phyloP scores from a whole-genome alignment of 1,284 basidiomycete genomes.

The Cystobasidiaceae sp. region DNA sequence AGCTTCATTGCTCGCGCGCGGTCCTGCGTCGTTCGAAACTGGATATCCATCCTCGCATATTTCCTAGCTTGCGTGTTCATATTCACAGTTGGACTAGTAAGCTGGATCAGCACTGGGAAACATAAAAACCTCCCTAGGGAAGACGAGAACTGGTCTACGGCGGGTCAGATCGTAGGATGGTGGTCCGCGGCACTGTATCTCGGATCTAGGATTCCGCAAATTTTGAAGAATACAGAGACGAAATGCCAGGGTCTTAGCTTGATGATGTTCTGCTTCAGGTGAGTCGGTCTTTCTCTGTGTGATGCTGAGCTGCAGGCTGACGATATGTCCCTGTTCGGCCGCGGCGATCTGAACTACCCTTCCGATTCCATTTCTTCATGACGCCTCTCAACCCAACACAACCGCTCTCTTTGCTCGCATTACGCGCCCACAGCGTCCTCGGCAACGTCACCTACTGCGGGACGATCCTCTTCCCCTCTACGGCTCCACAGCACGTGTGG shows the following conservation, averaged over 20 bases:
- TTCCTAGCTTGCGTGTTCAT: constrained; percentile 36
- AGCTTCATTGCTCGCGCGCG: too few species aligned
- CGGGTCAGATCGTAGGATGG: constrained; percentile 42
- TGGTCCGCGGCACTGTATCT: constrained; percentile 40
- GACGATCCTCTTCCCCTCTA: constrained; percentile 30
- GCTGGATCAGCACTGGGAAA: constrained; percentile 31
- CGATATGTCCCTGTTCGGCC: background rate
- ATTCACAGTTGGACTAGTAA: constrained; percentile 33
- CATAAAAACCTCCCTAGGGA: background rate
- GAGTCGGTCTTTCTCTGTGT: background rate
- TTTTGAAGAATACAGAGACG: constrained; percentile 40
- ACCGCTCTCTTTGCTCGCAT: background rate
- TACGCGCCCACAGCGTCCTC: constrained; percentile 26
- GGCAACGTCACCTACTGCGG: constrained; percentile 42
- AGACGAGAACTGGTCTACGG: constrained; percentile 41
- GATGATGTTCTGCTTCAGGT: constrained; percentile 43
- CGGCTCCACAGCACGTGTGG: constrained; percentile 36
- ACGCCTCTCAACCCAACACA: too few species aligned
- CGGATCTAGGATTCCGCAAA: constrained; percentile 40
- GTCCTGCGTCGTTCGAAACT: background rate
- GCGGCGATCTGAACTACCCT: too few species aligned
- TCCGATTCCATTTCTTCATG: too few species aligned
- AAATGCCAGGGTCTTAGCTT: constrained; percentile 41
- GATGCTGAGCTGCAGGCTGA: too few species aligned
- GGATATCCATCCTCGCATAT: constrained; percentile 31